Percentiles rank a stretch among this genome's conserved stretches.
Evolutionary conservation across 163 green algal species (phyloP).

Genomic region (Scenedesmus sp.): DNA sequence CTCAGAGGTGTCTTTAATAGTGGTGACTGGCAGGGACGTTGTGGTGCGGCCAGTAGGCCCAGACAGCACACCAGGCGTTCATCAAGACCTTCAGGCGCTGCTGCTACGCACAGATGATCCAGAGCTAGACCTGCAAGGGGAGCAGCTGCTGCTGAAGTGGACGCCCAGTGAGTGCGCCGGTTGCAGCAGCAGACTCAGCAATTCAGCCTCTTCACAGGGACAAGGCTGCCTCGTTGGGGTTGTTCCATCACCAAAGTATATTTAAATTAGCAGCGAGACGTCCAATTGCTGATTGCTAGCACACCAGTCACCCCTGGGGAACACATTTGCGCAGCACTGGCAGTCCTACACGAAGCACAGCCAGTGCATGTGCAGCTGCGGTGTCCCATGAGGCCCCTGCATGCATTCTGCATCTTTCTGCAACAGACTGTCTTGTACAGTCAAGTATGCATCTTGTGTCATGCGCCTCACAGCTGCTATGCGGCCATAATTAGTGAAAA

Average conservation of each 20-base stretch:
- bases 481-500: too few species aligned
- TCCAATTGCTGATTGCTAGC: background rate
- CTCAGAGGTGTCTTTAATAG: slow-evolving; percentile 58
- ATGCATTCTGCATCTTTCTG: too few species aligned
- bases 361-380: too few species aligned
- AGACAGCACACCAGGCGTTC: slow-evolving; percentile 10
- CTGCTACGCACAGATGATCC: slow-evolving; percentile 61
- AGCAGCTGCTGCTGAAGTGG: slow-evolving; percentile 63
- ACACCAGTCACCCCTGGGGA: background rate
- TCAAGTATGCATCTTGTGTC: too few species aligned
- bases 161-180: slow-evolving; percentile 49
- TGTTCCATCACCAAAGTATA: too few species aligned
- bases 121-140: slow-evolving; percentile 63
- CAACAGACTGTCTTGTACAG: too few species aligned
- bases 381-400: too few species aligned
- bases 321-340: too few species aligned
- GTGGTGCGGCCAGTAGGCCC: slow-evolving; percentile 52
- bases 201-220: background rate
- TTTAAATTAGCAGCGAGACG: too few species aligned
- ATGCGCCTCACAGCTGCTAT: too few species aligned
- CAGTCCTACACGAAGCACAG: too few species aligned
- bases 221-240: background rate
- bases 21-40: slow-evolving; percentile 60
- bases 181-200: slow-evolving; percentile 11
- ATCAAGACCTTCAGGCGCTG: slow-evolving; percentile 67